phyloP scores from a whole-genome alignment of 495 filamentous ascomycete species.

The Podospora pseudoanserina region DNA sequence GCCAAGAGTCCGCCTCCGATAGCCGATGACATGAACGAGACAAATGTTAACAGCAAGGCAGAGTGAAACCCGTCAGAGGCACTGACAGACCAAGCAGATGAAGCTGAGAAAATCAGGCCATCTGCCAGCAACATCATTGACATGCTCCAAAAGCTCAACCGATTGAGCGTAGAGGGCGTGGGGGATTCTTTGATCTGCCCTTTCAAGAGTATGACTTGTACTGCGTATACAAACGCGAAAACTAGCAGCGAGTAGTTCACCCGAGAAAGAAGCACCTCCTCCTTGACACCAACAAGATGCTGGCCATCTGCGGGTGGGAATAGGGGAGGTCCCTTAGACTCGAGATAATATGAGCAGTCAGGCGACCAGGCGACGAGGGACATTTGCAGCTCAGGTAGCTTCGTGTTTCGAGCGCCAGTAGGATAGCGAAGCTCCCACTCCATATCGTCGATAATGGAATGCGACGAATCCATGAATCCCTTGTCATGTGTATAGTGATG shows the following conservation, averaged over 20 bases:
- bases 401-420: slow-evolving; percentile 68
- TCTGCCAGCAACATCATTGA: slow-evolving; percentile 84
- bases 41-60: slow-evolving; percentile 69
- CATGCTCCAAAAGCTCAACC: slow-evolving; percentile 86
- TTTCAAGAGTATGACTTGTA: slow-evolving; percentile 71
- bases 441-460: slow-evolving; percentile 57
- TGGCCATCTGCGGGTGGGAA: slow-evolving; percentile 59
- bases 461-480: slow-evolving; percentile 31
- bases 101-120: slow-evolving; percentile 57
- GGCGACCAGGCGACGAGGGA: slow-evolving; percentile 87
- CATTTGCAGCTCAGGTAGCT: slow-evolving; percentile 68
- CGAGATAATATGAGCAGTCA: slow-evolving; percentile 88
- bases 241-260: slow-evolving; percentile 65
- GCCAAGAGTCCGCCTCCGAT: slow-evolving; percentile 80
- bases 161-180: slow-evolving; percentile 89
- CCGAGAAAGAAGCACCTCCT: slow-evolving; percentile 65
- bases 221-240: slow-evolving; percentile 60
- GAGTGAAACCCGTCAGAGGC: slow-evolving; percentile 64
- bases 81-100: slow-evolving; percentile 62
- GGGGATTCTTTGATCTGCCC: slow-evolving; percentile 85
- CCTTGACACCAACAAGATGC: slow-evolving; percentile 74
- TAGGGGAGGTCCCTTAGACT: slow-evolving; percentile 77
- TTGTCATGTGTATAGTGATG: slow-evolving; percentile 35
- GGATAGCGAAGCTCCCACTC: slow-evolving; percentile 85
- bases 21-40: slow-evolving; percentile 58